Base-by-base conservation (phyloP, 169 alveolate genomes). In the Cryptosporidium xiaoi region DNA sequence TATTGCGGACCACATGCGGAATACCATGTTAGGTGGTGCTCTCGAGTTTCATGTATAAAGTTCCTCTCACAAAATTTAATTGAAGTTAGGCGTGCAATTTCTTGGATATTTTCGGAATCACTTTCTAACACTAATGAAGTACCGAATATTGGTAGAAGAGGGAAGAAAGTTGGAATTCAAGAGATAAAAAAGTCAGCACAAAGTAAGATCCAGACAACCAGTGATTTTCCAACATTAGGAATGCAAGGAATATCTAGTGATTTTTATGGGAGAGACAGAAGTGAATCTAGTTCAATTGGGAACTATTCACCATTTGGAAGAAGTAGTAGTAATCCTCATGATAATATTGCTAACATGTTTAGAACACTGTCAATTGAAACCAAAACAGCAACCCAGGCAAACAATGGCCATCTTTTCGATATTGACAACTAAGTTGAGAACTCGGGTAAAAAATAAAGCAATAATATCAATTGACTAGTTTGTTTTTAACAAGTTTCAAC, bases 1-100 rank as follows among this genome's bases (percentile, higher is more conserved):
- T 77, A 77, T 40, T 77, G 87, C 18, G 87, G 87, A 1, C 87
- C 87, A 7, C 87, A 77, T 77, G 87, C 87, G 3, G 87, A 77
- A 27, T 77, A 77, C 56, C 87, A 77, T 77, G 51, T 77, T 44
- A 77, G 56, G 24, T 77, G 87, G 87, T 77, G 87, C 40, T 77
- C 87, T 8, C 53, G 46, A 60, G 87, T 77, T 60, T 62, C 87
- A 13, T 44, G 65, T 40, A 77, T 77, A 18, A 77, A 77, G 40
- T 77, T 77, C 36, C 71, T 77, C 10, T 77, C 87, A 12, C 87
- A 77, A 36, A 77, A 77, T 60, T 48, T 77, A 60, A 60, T 77
- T 27, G 87, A 77, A 51, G 87, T 77, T 12, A 77, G 87, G 51
- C 87, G 87, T 62, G 87, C 87, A 6, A 77, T 77, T 40, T 77